These are phyloP conservation scores for Suillus ampliporus DNA, from an alignment of 768 basidiomycete species.

Conservation along the genomic window DNA sequence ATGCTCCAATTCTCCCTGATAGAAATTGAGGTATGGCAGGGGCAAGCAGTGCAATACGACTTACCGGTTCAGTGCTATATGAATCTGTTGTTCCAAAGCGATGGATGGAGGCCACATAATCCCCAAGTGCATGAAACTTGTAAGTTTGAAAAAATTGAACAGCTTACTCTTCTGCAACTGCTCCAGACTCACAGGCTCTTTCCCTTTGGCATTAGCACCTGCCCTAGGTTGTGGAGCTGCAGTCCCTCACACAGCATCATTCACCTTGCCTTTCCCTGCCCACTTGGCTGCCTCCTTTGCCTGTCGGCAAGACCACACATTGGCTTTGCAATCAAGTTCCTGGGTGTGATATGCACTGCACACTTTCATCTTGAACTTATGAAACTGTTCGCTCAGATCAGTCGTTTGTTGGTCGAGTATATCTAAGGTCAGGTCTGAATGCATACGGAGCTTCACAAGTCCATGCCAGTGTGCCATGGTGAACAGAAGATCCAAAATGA, in stretches of 20 bases:
- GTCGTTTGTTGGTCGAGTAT: conserved; percentile 19
- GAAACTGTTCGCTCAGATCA: conserved; percentile 25
- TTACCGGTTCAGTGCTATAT: conserved; percentile 19
- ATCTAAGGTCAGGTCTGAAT: conserved; percentile 28
- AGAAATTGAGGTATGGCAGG: background rate
- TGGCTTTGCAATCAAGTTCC: conserved; percentile 12
- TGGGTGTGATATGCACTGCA: conserved; percentile 28
- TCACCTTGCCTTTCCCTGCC: too few species aligned
- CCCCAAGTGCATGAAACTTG: conserved; percentile 41
- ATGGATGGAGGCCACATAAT: conserved; percentile 32
- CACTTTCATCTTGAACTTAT: conserved; percentile 26
- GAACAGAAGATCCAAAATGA: conserved; percentile 26
- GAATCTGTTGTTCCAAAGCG: conserved; percentile 29
- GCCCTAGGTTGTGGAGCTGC: conserved; percentile 13
- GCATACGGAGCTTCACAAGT: conserved; percentile 34
- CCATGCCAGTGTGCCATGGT: conserved; percentile 35
- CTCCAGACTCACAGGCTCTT: too few species aligned
- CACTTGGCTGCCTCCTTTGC: too few species aligned
- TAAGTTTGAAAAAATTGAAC: conserved; percentile 19
- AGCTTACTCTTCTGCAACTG: conserved; percentile 34
- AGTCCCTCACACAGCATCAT: too few species aligned
- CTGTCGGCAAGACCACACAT: too few species aligned
- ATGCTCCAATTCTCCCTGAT: conserved; percentile 24
- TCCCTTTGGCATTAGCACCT: too few species aligned
- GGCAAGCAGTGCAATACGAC: background rate